Evolutionary conservation across 1,284 basidiomycete species (phyloP), one percentile per base, ranked within the genome.

Genomic region (Sanguinoderma infundibulare): DNA sequence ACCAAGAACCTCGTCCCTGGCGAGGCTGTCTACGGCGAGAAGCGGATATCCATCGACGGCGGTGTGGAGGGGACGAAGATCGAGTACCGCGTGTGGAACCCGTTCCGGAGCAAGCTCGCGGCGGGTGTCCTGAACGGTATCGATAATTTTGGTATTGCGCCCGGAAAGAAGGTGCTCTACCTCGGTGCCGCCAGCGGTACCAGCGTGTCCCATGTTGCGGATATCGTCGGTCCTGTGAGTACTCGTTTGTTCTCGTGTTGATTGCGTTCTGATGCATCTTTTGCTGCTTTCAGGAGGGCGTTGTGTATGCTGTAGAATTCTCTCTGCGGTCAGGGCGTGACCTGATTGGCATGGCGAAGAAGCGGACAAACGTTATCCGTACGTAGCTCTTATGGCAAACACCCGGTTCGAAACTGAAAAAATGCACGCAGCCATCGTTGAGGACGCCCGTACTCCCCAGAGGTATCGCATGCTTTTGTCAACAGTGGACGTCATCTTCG

Each of bases 61-160:
- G 87, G 84, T 53, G 84, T 87, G 61, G 91, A 92, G 53, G 92
- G 89, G 58, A 91, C 89, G 62, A 99, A 99, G 83, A 85, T 90
- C 70, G 97, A 99, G 79, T 99, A 98, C 81, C 87, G 97, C 64
- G 98, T 99, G 36, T 99, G 97, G 97, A 99, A 99, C 82, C 98
- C 97, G 60, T 99, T 99, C 90, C 87, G 98, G 69, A 91, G 87
- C 75, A 99, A 99, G 85, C 80, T 99, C 70, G 98, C 97, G 36
- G 97, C 97, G 42, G 98, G 97, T 80, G 94, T 99, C 57, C 83
- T 99, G 61, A 95, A 96, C 72, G 98, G 97, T 75, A 82, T 99
- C 74, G 97, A 98, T 75, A 80, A 95, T 70, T 96, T 99, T 69
- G 96, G 87, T 80, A 97, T 99, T 73, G 87, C 83, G 63, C 97